Base-by-base conservation (phyloP, 208 protist species). In the Leishmania tropica region DNA sequence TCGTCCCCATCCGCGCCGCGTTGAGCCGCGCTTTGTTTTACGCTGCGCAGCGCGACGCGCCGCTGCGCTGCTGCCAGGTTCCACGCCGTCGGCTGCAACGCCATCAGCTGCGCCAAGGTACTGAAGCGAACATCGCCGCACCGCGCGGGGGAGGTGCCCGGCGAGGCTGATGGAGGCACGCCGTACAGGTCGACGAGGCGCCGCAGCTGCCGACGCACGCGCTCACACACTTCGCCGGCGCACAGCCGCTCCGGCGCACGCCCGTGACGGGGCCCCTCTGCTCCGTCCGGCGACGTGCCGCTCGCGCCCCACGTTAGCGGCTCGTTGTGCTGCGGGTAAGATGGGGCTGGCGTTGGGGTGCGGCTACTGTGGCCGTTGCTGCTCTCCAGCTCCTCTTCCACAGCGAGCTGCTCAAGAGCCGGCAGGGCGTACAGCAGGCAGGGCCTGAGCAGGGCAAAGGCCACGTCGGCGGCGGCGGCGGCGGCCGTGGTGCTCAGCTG, bases 381-480 rank as follows among this genome's bases (percentile, higher is more conserved):
- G 47, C 24, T 37, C 65, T 31, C 21, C 13, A 81, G 53, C 40
- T 87, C 83, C 10, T 87, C 83, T 19, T 70, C 64, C 4, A 86
- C 54, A 2, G 83, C 78, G 4, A 86, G 78, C 31, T 77, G 65
- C 53, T 70, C 78, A 35, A 88, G 74, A 60, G 77, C 3, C 31
- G 81, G 85, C n/a, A 80, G 84, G 21, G 81, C 76, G 81, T 85
- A 83, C 67, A 85, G 78, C 1, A 82, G 56, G 68, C 65, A 85
- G 62, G 85, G 85, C 42, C 81, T 78, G 31, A 88, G 78, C 10
- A 88, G n/a, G 5, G 81, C 74, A 58, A 85, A 79, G 45, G 77
- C 73, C 8, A 83, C 75, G 24, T 83, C 79, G 10, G 79, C 79
- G 6, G 75, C 58, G 6, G 79, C 2, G 7, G 35, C 62, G 11